These are phyloP conservation scores for Monascus purpureus DNA, from an alignment of 495 filamentous ascomycete species.

Conservation along the genomic window DNA sequence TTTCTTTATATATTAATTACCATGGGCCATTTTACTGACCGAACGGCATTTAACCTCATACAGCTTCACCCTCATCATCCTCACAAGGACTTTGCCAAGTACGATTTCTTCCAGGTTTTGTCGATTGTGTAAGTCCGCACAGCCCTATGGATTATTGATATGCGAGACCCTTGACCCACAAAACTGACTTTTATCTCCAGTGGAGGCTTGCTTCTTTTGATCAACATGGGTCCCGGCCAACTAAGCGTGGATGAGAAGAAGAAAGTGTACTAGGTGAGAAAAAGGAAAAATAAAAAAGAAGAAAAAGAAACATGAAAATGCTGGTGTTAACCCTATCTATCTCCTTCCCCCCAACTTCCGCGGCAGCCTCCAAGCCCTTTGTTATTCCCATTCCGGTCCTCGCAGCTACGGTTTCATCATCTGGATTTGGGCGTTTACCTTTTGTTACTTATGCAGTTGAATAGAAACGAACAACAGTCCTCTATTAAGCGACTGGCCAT, in stretches of 20 bases:
- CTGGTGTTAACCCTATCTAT: too few relatives aligned
- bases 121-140: slow-evolving; percentile 71
- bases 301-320: not conserved
- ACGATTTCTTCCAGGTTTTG: slow-evolving; percentile 99
- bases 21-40: slow-evolving; percentile 1
- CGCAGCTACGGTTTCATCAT: too few relatives aligned
- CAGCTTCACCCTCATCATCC: slow-evolving; percentile 97
- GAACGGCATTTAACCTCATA: slow-evolving; percentile 8
- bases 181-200: slow-evolving; percentile 22
- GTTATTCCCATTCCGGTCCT: too few relatives aligned
- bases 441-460: too few relatives aligned
- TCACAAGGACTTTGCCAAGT: slow-evolving; percentile 99
- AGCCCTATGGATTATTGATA: not conserved
- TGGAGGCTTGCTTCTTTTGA: slow-evolving; percentile 82
- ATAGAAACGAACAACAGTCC: too few relatives aligned
- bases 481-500: too few relatives aligned
- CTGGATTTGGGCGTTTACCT: too few relatives aligned
- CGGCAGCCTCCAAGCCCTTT: too few relatives aligned
- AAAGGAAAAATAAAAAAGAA: not conserved
- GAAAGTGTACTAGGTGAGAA: slow-evolving; percentile 75
- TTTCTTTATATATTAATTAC: not conserved
- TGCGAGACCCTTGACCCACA: not conserved
- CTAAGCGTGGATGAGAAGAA: slow-evolving; percentile 99
- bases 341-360: too few relatives aligned
- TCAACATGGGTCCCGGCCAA: slow-evolving; percentile 96